Base-by-base conservation (phyloP, 768 basidiomycete genomes). In the Austroboletus festivus region DNA sequence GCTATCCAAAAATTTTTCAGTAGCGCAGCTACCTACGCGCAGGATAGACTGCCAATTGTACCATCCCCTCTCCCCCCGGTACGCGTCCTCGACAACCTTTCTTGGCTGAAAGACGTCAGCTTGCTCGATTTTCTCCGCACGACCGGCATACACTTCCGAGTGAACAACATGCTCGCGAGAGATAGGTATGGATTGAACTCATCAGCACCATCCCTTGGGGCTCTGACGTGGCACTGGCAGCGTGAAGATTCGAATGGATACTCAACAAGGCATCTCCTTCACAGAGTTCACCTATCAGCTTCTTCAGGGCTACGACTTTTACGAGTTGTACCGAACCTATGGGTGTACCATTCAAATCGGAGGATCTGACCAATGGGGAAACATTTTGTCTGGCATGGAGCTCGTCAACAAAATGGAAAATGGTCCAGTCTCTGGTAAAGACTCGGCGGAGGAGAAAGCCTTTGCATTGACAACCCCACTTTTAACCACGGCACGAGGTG, bases 341-440 rank as follows among this genome's bases (percentile, higher is more conserved):
- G 74, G 73, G 4, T 97, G 95, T 67, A 79, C 80, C 13, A 79
- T 96, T 37, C 96, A 99, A 68, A 71, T 98, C 35, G 96, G 96
- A 42, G 96, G 96, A 10, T 94, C 93, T 0, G 96, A 99, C 66
- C 96, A 99, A 67, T 96, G 93, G 89, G 96, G 96, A 15, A 99
- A 99, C 63, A 97, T 99, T 54, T 71, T 95, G 24, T 89, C 91
- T 22, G 96, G 96, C 19, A 74, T 97, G 28, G 93, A 97, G 47
- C 79, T 99, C 48, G 94, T 98, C 59, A 78, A 81, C 46, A 82
- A 71, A 77, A 43, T 48, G 48, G 54, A 63, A 50, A 52, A 53
- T 43, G 21, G 43, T 24, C 10, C 42, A 5, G 23, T 28, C 19
- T 45, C 44, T 34, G 31, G 33, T 23, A 40, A 44, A 31, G 48